Evolutionary conservation across 2,329 filamentous ascomycete genomes (phyloP), one percentile per base, ranked within the genome.

Genomic region (Fusarium pseudocircinatum): DNA sequence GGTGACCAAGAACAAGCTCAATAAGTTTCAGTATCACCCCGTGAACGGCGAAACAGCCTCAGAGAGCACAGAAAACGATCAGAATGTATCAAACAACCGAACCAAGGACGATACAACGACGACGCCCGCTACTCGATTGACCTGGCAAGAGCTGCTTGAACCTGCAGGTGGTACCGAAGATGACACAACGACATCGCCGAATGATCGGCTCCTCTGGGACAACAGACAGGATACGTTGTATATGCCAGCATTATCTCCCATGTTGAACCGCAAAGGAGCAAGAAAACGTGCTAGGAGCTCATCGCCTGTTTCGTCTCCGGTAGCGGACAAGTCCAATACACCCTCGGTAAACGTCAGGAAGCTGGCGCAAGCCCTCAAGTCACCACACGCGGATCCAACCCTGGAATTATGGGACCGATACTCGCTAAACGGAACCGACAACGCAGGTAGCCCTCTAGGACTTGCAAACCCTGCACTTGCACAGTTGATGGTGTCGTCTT

Each of bases 401-500:
- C 82, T 92, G 37, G 92, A 95, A 72, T 82, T 95, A 4, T 96
- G 93, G 93, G 93, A 93, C 75, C 90, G 92, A 59, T 94, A 94
- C 78, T 88, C 92, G 42, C 82, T 90, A 22, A 81, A 78, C 42
- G 67, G 59, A 49, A 69, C 72, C 32, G 85, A 77, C 84, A 86
- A 70, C 81, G 82, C 60, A 79, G 84, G 20, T 81, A 86, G 69
- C 74, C 82, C 59, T 81, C 82, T 49, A 3, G 87, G 88, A 26
- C 81, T 86, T 47, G 81, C 84, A 46, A 90, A 90, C 74, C 89
- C 89, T 43, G 83, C 87, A 22, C 84, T 94, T 30, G 88, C 89
- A 54, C 89, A 93, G 62, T 83, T 94, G 32, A 89, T 93, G 83
- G 86, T 91, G 5, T 93, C 92, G 1, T 94, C 91, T 9, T 94